These are phyloP conservation scores for Chaetomium sp. DNA, from an alignment of 2,329 filamentous ascomycete species.

Conservation along the genomic window DNA sequence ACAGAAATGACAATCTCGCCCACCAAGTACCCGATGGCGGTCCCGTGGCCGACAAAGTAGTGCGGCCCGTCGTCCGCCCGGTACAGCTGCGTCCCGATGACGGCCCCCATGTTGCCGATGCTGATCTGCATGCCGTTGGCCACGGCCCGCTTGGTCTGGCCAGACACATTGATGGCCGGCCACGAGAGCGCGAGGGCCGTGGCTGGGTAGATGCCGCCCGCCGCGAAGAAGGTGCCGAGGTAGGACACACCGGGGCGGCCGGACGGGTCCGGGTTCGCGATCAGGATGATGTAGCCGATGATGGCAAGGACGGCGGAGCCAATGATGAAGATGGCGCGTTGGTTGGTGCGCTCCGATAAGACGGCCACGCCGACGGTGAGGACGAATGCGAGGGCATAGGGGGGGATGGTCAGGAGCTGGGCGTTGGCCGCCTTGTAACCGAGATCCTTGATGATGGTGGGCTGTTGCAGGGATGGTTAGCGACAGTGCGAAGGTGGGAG, in stretches of 20 bases:
- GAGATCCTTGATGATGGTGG: slow-evolving; percentile 48
- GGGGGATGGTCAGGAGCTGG: slow-evolving; percentile 56
- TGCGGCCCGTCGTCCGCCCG: slow-evolving; percentile 52
- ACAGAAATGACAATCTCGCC: slow-evolving; percentile 50
- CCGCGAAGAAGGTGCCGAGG: slow-evolving; percentile 55
- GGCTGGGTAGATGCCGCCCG: slow-evolving; percentile 61
- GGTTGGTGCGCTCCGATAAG: slow-evolving; percentile 50
- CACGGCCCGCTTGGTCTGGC: slow-evolving; percentile 62
- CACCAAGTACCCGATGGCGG: slow-evolving; percentile 58
- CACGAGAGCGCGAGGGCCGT: slow-evolving; percentile 59
- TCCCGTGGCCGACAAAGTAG: slow-evolving; percentile 59
- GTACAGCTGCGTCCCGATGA: slow-evolving; percentile 65
- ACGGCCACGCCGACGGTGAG: slow-evolving; percentile 53
- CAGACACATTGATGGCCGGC: slow-evolving; percentile 66
- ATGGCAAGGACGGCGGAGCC: slow-evolving; percentile 49
- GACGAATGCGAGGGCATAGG: slow-evolving; percentile 56
- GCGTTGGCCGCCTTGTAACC: slow-evolving; percentile 48
- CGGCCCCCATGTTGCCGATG: slow-evolving; percentile 62
- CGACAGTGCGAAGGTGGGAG: not conserved
- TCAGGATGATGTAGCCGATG: slow-evolving; percentile 57
- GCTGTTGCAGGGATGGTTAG: slow-evolving; percentile 24
- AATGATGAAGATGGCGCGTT: slow-evolving; percentile 58
- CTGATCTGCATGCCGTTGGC: slow-evolving; percentile 67
- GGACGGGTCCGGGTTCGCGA: slow-evolving; percentile 42
- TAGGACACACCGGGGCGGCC: slow-evolving; percentile 52